Evolutionary conservation across 345 rosid genomes (phyloP).

Genomic region (Cardamine chenopodiifolia): DNA sequence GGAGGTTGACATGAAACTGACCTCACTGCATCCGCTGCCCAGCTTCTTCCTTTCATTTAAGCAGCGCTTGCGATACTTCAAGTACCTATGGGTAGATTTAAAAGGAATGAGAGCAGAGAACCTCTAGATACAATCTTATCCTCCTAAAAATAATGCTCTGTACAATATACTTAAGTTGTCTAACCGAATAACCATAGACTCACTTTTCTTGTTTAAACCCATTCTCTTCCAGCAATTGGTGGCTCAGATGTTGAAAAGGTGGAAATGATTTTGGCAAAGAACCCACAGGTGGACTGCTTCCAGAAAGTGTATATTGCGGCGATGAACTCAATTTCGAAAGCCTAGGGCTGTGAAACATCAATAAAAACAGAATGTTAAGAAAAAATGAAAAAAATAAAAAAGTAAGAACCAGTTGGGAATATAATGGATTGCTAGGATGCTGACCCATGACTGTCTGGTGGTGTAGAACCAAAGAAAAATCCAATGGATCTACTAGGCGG

Average conservation of each 20-base stretch:
- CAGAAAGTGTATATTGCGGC: constrained; percentile 68
- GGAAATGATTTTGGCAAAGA: constrained; percentile 95
- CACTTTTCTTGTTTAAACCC: constrained; percentile 97
- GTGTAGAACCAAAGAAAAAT: constrained; percentile 92
- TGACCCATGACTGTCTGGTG: constrained; percentile 90
- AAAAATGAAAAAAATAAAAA: not conserved
- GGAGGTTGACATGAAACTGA: constrained; percentile 33
- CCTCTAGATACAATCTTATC: constrained; percentile 18
- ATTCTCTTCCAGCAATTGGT: constrained; percentile 92
- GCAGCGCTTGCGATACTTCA: constrained; percentile 90
- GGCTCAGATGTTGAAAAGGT: constrained; percentile 94
- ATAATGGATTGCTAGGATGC: constrained; percentile 42
- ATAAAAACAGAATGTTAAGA: constrained; percentile 5
- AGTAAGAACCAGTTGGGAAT: constrained; percentile 18
- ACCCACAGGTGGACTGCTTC: constrained; percentile 94
- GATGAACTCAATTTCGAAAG: constrained; percentile 82
- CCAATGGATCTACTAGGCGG: constrained; percentile 97
- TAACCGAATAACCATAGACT: constrained; percentile 38
- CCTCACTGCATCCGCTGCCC: constrained; percentile 97
- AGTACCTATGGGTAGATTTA: constrained; percentile 60
- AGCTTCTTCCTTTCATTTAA: constrained; percentile 86
- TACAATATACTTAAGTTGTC: constrained; percentile 11
- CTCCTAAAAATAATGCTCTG: constrained; percentile 21
- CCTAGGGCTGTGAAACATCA: constrained; percentile 57
- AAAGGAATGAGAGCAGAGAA: constrained; percentile 17